A percentile compares a stretch with the other conserved stretches of the same genome.
Conservation (phyloP, 352 stramenopile species). For the Pythium guiyangense region DNA sequence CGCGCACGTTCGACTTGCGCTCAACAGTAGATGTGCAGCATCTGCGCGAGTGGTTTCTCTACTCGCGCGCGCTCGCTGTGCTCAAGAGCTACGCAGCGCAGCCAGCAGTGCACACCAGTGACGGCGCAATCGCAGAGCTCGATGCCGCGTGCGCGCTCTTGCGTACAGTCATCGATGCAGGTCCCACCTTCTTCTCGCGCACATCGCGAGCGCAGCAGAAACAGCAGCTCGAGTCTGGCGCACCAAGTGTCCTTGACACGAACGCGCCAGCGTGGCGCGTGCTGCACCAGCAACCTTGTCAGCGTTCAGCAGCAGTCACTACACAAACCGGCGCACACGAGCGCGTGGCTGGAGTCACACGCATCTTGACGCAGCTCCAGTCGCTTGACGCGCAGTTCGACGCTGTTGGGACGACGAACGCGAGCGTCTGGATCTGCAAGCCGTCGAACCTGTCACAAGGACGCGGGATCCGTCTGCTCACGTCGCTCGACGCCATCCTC, state of each 20-base stretch:
- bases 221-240: not conserved
- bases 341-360: not conserved
- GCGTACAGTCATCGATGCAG: not conserved
- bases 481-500: slow-evolving; percentile 25
- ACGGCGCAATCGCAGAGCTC: not conserved
- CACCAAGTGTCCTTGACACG: not conserved
- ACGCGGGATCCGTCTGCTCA: slow-evolving; percentile 56
- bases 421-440: slow-evolving; percentile 81
- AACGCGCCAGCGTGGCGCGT: slow-evolving; percentile 2
- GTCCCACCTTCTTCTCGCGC: slow-evolving; percentile 9
- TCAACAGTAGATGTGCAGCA: slow-evolving; percentile 6
- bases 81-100: slow-evolving; percentile 23
- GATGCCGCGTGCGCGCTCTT: slow-evolving; percentile 6
- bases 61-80: slow-evolving; percentile 35
- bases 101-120: not conserved
- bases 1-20: slow-evolving; percentile 40
- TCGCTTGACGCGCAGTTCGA: slow-evolving; percentile 39
- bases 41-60: slow-evolving; percentile 42
- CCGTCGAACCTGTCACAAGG: slow-evolving; percentile 72
- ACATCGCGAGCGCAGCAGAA: no score
- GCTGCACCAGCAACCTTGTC: not conserved
- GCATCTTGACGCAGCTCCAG: slow-evolving; percentile 20
- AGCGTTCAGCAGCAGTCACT: not conserved
- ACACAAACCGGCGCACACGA: not conserved
- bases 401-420: slow-evolving; percentile 16